A percentile compares a stretch with the other conserved stretches of the same genome.
phyloP scores from a whole-genome alignment of 2,329 filamentous ascomycete species.

The Colletotrichum shisoi region DNA sequence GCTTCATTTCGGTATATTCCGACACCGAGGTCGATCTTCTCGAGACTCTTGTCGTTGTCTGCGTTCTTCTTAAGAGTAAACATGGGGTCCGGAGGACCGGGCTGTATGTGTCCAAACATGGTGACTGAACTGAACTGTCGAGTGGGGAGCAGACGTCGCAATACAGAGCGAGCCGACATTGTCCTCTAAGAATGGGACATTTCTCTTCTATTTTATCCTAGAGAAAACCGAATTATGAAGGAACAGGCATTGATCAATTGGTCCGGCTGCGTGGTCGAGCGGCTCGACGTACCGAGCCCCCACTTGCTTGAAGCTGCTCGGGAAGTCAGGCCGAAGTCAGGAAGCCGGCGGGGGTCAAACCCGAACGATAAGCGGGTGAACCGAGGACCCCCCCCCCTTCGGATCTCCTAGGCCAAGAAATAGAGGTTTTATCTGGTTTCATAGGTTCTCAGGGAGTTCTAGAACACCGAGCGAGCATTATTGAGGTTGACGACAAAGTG shows the following conservation, averaged over 20 bases:
- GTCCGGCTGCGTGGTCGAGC: constrained; percentile 4
- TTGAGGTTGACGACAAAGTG: background rate
- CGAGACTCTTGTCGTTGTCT: constrained; percentile 44
- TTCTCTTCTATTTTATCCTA: background rate
- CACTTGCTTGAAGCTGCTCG: constrained; percentile 18
- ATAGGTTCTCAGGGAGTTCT: background rate
- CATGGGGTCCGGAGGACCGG: constrained; percentile 45
- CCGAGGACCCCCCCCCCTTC: constrained; percentile 3
- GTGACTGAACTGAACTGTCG: background rate
- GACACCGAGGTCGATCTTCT: constrained; percentile 50
- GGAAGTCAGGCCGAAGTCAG: constrained; percentile 8
- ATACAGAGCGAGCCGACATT: background rate
- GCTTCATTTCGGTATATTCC: constrained; percentile 50
- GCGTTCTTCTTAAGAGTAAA: constrained; percentile 47
- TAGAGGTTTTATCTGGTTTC: background rate
- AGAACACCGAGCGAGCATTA: background rate
- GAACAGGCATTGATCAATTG: background rate
- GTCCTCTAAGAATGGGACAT: background rate
- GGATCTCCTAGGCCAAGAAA: too few species aligned
- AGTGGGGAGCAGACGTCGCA: background rate
- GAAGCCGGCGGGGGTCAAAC: constrained; percentile 1
- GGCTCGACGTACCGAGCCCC: background rate
- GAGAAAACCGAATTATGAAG: background rate
- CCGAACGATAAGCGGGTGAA: constrained; percentile 3
- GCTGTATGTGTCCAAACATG: constrained; percentile 57